Evolutionary conservation across 2,329 filamentous ascomycete genomes (phyloP), one percentile per base, ranked within the genome.

Genomic region (Decorospora gaudefroyi): DNA sequence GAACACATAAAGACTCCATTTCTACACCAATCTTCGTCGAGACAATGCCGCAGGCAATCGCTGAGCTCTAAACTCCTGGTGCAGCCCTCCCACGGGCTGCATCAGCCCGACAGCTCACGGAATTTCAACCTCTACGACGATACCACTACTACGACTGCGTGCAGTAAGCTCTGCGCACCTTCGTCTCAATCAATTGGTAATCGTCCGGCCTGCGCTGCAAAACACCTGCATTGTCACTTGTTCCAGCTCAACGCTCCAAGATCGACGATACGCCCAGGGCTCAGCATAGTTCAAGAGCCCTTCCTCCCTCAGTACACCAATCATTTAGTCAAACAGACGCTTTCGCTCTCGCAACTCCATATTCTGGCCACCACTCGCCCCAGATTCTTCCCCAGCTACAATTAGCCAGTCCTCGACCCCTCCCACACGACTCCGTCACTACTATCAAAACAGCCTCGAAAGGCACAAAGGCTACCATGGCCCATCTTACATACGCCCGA

Each of bases 31-130:
- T 62, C 64, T 65, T 72, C 72, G 70, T 74, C 72, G 71, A 73
- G 69, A 72, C 68, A 70, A 74, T 74, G 72, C 71, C 70, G 60
- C 71, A 72, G 72, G 72, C 72, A 60, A 67, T 73, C 71, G 70
- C 70, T 73, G 72, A 71, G 87, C 88, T 92, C 86, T 95, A 90
- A 91, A 89, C 35, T 50, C 42, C 49, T 53, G 49, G 42, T 53
- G 49, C 49, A 41, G 49, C 46, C 49, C 46, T 26, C 30, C 34
- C 46, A 46, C 22, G 49, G 49, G 46, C 46, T 50, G 49, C 49
- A 46, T 41, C 82, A 90, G 88, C 86, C 86, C 84, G 83, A 68
- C 86, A 90, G 87, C 85, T 86, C 85, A 84, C 77, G 86, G 90
- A 57, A 77, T 76, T 78, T 79, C 78, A 80, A 82, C 78, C 68